These are phyloP conservation scores for Neoconidiobolus thromboides DNA, from an alignment of 371 early-diverging fungal species.

Conservation along the genomic window DNA sequence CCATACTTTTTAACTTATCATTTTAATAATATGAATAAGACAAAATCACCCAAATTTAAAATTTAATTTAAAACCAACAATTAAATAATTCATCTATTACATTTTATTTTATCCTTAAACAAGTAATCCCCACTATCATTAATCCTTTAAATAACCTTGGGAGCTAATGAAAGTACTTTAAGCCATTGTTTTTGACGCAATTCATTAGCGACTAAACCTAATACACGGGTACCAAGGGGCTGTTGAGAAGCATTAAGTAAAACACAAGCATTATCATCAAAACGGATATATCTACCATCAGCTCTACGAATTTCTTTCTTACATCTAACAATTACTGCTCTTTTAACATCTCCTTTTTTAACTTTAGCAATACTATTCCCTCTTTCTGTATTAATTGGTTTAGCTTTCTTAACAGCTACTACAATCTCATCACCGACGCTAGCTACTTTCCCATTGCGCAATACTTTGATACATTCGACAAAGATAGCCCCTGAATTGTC, in stretches of 20 bases:
- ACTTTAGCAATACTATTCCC: conserved; percentile 41
- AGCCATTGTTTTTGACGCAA: conserved; percentile 85
- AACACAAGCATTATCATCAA: conserved; percentile 95
- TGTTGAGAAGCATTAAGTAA: conserved; percentile 84
- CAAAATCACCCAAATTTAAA: no score
- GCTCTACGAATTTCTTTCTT: conserved; percentile 76
- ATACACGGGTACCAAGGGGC: conserved; percentile 83
- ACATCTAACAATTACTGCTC: conserved; percentile 84
- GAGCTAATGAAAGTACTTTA: conserved; percentile 84
- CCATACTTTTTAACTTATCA: no score
- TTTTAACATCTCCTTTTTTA: conserved; percentile 87
- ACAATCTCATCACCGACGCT: conserved; percentile 86
- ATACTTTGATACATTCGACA: conserved; percentile 88
- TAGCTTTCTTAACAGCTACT: conserved; percentile 83
- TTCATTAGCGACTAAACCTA: conserved; percentile 82
- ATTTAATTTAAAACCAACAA: no score
- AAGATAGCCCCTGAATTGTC: conserved; percentile 91
- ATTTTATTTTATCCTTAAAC: no score
- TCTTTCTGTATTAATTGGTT: conserved; percentile 16
- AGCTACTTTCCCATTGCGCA: conserved; percentile 66
- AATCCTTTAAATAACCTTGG: conserved; percentile 57
- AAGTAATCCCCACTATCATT: no score
- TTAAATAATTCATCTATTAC: no score
- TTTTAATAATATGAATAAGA: no score
- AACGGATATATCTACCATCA: conserved; percentile 83